These are phyloP conservation scores for Pilatotrama ljubarskyi DNA, from an alignment of 768 basidiomycete genomes.

Conservation along the genomic window DNA sequence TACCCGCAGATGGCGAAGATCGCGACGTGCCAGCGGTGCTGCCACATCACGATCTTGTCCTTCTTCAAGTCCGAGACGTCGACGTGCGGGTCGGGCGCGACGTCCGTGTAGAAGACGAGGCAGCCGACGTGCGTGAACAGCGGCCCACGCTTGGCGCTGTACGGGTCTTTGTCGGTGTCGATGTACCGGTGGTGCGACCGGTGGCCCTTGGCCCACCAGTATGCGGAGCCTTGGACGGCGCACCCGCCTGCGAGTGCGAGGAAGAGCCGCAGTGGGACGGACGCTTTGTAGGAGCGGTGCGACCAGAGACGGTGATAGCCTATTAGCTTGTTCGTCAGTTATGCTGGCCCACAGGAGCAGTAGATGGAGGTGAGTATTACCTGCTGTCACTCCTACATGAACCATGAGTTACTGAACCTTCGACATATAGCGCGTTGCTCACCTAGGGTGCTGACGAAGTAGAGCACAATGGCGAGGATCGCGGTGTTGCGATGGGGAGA, in stretches of 20 bases:
- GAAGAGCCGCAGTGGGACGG: conserved; percentile 77
- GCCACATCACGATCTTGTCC: conserved; percentile 81
- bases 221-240: conserved; percentile 94
- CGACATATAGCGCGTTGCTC: conserved; percentile 26
- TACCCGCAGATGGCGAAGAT: conserved; percentile 72
- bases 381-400: not conserved
- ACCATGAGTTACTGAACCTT: not conserved
- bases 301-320: conserved; percentile 99
- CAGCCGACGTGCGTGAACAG: conserved; percentile 86
- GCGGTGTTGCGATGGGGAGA: conserved; percentile 71
- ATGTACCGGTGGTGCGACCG: conserved; percentile 97
- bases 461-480: conserved; percentile 63
- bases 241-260: conserved; percentile 89
- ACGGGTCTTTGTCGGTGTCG: conserved; percentile 95
- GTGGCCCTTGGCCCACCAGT: conserved; percentile 98
- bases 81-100: conserved; percentile 77
- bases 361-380: not conserved
- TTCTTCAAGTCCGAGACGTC: conserved; percentile 84
- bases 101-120: conserved; percentile 91
- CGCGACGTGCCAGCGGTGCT: conserved; percentile 74
- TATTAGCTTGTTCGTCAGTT: conserved; percentile 40
- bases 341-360: not conserved
- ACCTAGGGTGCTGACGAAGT: conserved; percentile 83
- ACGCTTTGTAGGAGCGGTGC: conserved; percentile 92
- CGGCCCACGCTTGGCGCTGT: conserved; percentile 88